Conservation (phyloP, 768 basidiomycete species). For the Boletus barrowsii region DNA sequence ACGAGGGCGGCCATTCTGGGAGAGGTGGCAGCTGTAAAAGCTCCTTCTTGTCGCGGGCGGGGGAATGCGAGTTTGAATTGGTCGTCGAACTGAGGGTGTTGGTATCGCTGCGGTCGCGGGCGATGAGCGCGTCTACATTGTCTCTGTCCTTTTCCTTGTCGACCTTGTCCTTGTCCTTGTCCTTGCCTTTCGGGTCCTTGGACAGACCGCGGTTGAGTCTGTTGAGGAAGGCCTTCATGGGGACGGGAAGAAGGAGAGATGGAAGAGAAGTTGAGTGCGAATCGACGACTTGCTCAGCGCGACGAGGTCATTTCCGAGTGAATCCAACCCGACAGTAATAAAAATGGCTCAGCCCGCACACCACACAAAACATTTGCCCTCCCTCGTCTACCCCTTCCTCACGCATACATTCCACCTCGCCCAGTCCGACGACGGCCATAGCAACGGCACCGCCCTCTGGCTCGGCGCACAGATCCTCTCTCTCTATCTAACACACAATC, state of each 20-base stretch:
- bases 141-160: constrained; percentile 19
- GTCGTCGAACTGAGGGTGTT: constrained; percentile 28
- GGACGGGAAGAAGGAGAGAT: background rate
- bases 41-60: constrained; percentile 52
- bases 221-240: constrained; percentile 84
- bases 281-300: constrained; percentile 9
- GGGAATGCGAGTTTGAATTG: constrained; percentile 24
- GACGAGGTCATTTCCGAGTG: constrained; percentile 23
- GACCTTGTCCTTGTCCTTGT: constrained; percentile 47
- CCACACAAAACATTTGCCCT: constrained; percentile 57
- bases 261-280: constrained; percentile 5
- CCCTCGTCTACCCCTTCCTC: constrained; percentile 45
- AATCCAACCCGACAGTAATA: constrained; percentile 2
- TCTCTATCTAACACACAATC: constrained; percentile 49
- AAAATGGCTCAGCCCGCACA: constrained; percentile 45
- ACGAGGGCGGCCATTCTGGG: constrained; percentile 61
- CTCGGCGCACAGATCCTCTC: constrained; percentile 76
- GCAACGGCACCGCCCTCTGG: constrained; percentile 85
- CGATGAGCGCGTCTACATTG: constrained; percentile 25
- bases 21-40: constrained; percentile 58
- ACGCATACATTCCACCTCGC: constrained; percentile 42
- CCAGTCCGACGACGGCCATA: constrained; percentile 57
- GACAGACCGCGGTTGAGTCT: constrained; percentile 64
- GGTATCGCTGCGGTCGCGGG: constrained; percentile 33
- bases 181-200: constrained; percentile 56